phyloP scores from a whole-genome alignment of 345 rosid genomes.

The Lenwebbia sp. region DNA sequence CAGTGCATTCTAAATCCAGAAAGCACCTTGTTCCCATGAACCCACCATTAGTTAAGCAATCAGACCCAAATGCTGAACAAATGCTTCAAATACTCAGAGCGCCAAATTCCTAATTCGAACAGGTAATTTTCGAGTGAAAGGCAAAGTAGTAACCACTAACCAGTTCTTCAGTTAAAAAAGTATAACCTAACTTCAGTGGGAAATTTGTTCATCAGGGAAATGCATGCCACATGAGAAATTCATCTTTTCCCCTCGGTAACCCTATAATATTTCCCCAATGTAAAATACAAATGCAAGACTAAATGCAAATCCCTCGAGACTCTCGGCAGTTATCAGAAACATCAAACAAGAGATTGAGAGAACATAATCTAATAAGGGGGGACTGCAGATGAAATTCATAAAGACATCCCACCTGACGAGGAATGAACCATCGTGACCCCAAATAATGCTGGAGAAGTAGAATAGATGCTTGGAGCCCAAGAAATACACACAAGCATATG shows the following conservation, averaged over 20 bases:
- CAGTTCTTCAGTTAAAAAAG: not conserved
- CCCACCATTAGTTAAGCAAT: not conserved
- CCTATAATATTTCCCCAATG: not conserved
- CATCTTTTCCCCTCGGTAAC: not conserved
- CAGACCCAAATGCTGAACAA: not conserved
- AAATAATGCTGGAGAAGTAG: slow-evolving; percentile 93
- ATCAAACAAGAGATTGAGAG: not conserved
- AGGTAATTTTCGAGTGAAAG: not conserved
- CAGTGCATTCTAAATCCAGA: not conserved
- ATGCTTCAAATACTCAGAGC: not conserved
- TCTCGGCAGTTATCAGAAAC: not conserved
- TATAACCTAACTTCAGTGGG: not conserved
- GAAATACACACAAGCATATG: slow-evolving; percentile 44
- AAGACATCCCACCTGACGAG: slow-evolving; percentile 53
- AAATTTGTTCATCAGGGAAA: not conserved
- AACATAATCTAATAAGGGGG: not conserved
- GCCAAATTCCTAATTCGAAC: not conserved
- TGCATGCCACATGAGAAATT: not conserved
- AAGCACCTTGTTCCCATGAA: not conserved
- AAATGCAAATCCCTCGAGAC: not conserved
- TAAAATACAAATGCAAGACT: not conserved
- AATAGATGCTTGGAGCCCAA: slow-evolving; percentile 71
- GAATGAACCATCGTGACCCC: slow-evolving; percentile 94
- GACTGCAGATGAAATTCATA: not conserved
- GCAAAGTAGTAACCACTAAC: not conserved